A percentile compares a stretch with the other conserved stretches of the same genome.
These are phyloP conservation scores for Saccharomyces hybrid DNA, from an alignment of 1,139 yeast genomes.

Conservation along the genomic window DNA sequence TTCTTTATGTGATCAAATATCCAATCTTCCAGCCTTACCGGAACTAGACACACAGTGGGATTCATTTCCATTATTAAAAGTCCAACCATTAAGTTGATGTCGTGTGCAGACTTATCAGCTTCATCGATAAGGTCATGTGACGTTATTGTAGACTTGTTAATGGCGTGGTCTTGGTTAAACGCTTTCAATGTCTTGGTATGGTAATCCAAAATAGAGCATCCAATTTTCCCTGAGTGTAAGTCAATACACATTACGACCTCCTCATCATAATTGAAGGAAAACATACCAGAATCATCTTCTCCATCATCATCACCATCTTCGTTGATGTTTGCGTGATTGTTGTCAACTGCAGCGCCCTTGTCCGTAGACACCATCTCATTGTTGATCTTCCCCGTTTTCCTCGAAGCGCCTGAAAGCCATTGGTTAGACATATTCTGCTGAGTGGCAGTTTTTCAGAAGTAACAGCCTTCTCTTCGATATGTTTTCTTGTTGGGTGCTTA, in stretches of 20 bases:
- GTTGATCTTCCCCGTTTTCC: background rate
- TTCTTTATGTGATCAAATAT: constrained; percentile 6
- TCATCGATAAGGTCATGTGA: background rate
- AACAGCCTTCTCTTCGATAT: too few species aligned
- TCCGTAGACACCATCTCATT: background rate
- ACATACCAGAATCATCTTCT: background rate
- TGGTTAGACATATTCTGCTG: background rate
- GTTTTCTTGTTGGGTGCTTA: too few species aligned
- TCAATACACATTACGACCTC: constrained; percentile 14
- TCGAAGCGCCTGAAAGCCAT: background rate
- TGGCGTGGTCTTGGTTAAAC: constrained; percentile 12
- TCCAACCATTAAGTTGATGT: constrained; percentile 11
- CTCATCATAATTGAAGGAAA: constrained; percentile 6
- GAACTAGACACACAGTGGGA: constrained; percentile 16
- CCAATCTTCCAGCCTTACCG: constrained; percentile 13
- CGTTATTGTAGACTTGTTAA: background rate
- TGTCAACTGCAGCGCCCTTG: background rate
- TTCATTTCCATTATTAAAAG: constrained; percentile 9
- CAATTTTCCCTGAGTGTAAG: constrained; percentile 8
- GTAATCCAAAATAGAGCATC: constrained; percentile 14
- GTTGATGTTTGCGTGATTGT: background rate
- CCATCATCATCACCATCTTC: background rate
- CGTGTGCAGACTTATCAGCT: constrained; percentile 6
- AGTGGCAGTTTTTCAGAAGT: background rate
- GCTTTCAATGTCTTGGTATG: constrained; percentile 7